A percentile compares a stretch with the other conserved stretches of the same genome.
phyloP scores from a whole-genome alignment of 225 moss, liverwort and hornwort genomes.

The Physcomitrium patens region DNA sequence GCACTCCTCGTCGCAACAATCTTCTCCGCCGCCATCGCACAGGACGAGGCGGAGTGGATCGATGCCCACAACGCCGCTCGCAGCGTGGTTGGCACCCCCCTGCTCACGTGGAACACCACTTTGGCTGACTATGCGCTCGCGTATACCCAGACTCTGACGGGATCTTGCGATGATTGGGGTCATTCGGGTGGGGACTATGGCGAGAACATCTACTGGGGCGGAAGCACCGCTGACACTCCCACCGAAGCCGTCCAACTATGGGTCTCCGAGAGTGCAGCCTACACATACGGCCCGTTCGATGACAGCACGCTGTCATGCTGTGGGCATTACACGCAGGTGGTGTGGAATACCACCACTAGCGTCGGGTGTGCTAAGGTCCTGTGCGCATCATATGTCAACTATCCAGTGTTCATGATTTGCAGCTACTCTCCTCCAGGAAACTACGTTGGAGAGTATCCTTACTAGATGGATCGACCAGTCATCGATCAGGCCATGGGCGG shows the following conservation, averaged over 20 bases:
- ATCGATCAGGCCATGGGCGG: too few species aligned
- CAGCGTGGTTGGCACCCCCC: not conserved
- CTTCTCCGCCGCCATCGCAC: not conserved
- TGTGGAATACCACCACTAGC: not conserved
- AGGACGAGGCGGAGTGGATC: not conserved
- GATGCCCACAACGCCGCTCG: slow-evolving; percentile 5
- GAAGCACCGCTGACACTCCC: not conserved
- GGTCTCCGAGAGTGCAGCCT: not conserved
- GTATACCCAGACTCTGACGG: not conserved
- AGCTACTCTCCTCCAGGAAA: too few species aligned
- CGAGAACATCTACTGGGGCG: not conserved
- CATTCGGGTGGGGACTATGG: not conserved
- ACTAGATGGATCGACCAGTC: too few species aligned
- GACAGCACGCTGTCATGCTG: not conserved
- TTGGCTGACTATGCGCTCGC: not conserved
- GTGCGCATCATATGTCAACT: not conserved
- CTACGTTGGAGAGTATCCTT: too few species aligned
- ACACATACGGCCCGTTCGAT: not conserved
- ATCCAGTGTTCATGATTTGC: too few species aligned
- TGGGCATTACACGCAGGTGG: slow-evolving; percentile 1
- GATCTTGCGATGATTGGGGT: not conserved
- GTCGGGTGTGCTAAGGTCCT: not conserved
- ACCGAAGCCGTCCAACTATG: not conserved
- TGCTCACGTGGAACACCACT: not conserved
- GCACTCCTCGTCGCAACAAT: too few species aligned